Conservation (phyloP, 176 grass and related monocot species). For the Paspalum vaginatum region DNA sequence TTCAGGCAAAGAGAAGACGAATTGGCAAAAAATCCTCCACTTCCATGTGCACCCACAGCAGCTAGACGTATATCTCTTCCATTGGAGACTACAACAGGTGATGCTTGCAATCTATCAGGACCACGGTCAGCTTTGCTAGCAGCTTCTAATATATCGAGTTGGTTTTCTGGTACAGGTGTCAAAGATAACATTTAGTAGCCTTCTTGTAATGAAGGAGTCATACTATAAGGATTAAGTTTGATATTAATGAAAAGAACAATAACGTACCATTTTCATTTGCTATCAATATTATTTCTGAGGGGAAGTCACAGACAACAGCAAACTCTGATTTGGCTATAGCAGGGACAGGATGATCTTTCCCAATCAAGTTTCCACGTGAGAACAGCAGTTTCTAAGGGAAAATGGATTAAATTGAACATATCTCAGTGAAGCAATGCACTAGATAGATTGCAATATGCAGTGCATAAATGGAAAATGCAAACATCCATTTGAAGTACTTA, state of each 20-base stretch:
- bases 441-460: conserved; percentile 20
- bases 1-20: conserved; percentile 89
- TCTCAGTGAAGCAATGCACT: conserved; percentile 9
- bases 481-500: conserved; percentile 54
- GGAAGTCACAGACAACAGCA: conserved; percentile 78
- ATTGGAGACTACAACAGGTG: conserved; percentile 82
- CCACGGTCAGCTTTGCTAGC: conserved; percentile 67
- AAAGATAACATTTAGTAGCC: conserved; percentile 18
- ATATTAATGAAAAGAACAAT: conserved; percentile 42
- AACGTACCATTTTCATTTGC: conserved; percentile 95
- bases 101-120: conserved; percentile 67
- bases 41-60: conserved; percentile 73
- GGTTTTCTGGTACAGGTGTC: conserved; percentile 64
- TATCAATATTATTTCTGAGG: conserved; percentile 78
- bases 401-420: conserved; percentile 26
- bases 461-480: conserved; percentile 29
- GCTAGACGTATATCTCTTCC: conserved; percentile 76
- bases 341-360: conserved; percentile 73
- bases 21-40: conserved; percentile 78
- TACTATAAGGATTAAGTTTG: conserved; percentile 26
- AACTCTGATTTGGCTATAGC: conserved; percentile 64
- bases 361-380: conserved; percentile 92
- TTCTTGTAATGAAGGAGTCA: not conserved
- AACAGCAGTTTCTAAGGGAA: conserved; percentile 79
- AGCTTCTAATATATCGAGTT: conserved; percentile 70